phyloP scores from a whole-genome alignment of 192 early-diverging fungal genomes.

The Rhizophlyctis rosea region DNA sequence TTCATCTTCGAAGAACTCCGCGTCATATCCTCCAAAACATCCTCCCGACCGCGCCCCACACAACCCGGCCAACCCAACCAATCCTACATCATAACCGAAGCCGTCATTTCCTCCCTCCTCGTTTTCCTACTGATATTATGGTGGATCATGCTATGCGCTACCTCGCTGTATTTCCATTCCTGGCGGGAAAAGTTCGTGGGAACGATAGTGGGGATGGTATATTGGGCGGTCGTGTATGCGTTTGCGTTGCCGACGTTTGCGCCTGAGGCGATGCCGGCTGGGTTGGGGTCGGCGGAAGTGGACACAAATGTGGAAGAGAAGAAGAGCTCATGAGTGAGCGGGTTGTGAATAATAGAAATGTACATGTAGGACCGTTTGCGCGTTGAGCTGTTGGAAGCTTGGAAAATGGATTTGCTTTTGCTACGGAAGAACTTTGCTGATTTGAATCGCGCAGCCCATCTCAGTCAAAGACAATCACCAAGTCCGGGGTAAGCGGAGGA shows the following conservation, averaged over 20 bases:
- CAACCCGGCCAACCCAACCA: background rate
- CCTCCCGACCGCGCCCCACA: constrained; percentile 25
- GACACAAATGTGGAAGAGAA: background rate
- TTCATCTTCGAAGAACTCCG: constrained; percentile 27
- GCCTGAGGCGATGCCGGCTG: constrained; percentile 12
- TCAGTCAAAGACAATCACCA: too few species aligned
- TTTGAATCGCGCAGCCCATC: too few species aligned
- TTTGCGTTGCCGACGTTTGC: constrained; percentile 10
- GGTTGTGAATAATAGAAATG: too few species aligned
- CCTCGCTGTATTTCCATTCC: constrained; percentile 77
- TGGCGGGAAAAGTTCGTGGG: constrained; percentile 67
- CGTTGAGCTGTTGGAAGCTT: too few species aligned
- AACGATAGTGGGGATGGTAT: constrained; percentile 60
- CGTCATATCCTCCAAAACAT: constrained; percentile 31
- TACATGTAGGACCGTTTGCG: too few species aligned
- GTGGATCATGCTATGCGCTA: constrained; percentile 74
- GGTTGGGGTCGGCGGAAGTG: background rate
- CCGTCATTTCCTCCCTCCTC: constrained; percentile 31
- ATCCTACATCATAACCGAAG: background rate
- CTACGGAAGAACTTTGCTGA: too few species aligned
- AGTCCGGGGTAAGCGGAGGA: too few species aligned
- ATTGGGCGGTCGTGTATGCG: constrained; percentile 60
- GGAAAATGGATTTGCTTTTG: too few species aligned
- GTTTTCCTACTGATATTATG: constrained; percentile 57
- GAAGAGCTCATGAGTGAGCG: too few species aligned